phyloP scores from a whole-genome alignment of 176 grass and related monocot species.

The Phoenix dactylifera region DNA sequence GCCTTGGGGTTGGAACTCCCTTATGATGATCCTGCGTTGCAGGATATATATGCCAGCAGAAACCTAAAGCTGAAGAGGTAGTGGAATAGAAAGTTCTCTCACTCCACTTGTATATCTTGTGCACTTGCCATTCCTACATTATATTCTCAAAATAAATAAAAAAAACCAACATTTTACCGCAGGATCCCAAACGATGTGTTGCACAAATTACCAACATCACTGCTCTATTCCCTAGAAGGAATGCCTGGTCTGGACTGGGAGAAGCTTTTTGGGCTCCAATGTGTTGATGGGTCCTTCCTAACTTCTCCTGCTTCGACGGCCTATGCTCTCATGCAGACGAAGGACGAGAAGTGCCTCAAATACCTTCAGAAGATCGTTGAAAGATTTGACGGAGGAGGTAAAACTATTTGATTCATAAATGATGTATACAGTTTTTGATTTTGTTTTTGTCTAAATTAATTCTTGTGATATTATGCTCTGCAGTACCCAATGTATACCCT shows the following conservation, averaged over 20 bases:
- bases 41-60: conserved; percentile 46
- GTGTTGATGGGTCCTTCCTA: conserved; percentile 62
- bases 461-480: neutral
- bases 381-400: conserved; percentile 70
- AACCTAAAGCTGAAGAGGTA: conserved; percentile 77
- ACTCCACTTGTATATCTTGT: no score
- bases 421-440: no score
- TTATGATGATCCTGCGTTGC: conserved; percentile 41
- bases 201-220: conserved; percentile 65
- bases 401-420: neutral
- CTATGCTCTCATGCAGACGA: conserved; percentile 63
- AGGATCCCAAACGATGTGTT: conserved; percentile 82
- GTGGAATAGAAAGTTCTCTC: no score
- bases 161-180: no score
- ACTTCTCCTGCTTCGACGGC: conserved; percentile 76
- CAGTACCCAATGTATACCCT: conserved; percentile 13
- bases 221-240: conserved; percentile 84
- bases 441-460: no score
- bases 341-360: conserved; percentile 52
- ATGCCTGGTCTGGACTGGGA: conserved; percentile 60
- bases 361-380: conserved; percentile 50
- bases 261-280: conserved; percentile 63
- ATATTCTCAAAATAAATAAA: no score
- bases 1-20: conserved; percentile 44
- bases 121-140: no score